These are phyloP conservation scores for Trypanosoma boissoni DNA, from an alignment of 208 protist genomes.

Conservation along the genomic window DNA sequence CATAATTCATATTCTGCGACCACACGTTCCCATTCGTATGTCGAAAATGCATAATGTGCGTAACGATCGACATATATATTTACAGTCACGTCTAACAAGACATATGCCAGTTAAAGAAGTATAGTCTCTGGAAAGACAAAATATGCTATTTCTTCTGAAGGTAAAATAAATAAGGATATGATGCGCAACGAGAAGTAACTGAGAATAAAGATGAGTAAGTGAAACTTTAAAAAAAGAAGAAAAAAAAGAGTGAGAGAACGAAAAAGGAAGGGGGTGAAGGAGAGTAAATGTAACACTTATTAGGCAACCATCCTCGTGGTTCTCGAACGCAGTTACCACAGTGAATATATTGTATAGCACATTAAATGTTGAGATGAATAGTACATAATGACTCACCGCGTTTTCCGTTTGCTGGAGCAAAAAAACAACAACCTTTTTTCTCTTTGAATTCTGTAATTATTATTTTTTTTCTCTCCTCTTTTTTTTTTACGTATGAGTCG, in stretches of 20 bases:
- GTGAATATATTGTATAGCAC: slow-evolving; percentile 2
- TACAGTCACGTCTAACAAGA: background rate
- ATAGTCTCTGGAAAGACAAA: background rate
- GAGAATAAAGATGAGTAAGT: background rate
- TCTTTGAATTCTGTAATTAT: background rate
- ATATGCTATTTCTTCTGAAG: background rate
- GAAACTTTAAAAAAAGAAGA: slow-evolving; percentile 2
- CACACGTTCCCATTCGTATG: slow-evolving; percentile 8
- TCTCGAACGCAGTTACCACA: too few species aligned
- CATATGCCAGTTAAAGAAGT: background rate
- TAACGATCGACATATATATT: background rate
- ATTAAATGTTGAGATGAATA: too few species aligned
- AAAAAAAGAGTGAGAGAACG: background rate
- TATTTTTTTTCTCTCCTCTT: slow-evolving; percentile 1
- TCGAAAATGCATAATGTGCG: slow-evolving; percentile 13
- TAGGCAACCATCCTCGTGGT: too few species aligned
- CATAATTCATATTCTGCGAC: slow-evolving; percentile 6
- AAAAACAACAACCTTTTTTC: background rate
- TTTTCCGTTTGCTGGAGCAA: too few species aligned
- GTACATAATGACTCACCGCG: too few species aligned
- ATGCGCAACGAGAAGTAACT: too few species aligned
- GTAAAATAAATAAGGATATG: too few species aligned
- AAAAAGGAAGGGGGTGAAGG: background rate
- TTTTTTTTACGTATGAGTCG: background rate
- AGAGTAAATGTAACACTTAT: too few species aligned